Evolutionary conservation across 305 asterid genomes (phyloP).

Genomic region (Fraxinus baroniana): DNA sequence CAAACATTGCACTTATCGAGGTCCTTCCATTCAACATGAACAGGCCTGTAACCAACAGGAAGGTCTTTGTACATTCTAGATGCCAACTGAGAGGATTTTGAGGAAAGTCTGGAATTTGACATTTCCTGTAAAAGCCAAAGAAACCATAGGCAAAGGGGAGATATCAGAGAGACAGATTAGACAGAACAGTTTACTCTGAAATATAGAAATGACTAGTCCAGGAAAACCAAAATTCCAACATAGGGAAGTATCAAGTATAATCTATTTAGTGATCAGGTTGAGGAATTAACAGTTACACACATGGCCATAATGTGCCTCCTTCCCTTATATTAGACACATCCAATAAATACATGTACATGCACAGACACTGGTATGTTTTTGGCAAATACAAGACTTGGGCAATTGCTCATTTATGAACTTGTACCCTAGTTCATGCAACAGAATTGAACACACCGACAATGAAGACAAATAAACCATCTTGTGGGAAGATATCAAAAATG

Average conservation of each 20-base stretch:
- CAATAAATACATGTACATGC: background rate
- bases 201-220: background rate
- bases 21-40: slow-evolving; percentile 90
- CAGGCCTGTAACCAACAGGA: slow-evolving; percentile 72
- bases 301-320: background rate
- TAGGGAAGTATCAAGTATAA: background rate
- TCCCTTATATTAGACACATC: background rate
- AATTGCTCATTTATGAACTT: slow-evolving; percentile 5
- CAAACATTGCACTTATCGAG: slow-evolving; percentile 98
- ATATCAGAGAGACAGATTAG: slow-evolving; percentile 17
- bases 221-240: background rate
- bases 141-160: slow-evolving; percentile 20
- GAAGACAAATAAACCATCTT: slow-evolving; percentile 1
- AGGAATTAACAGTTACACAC: background rate
- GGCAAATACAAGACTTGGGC: background rate
- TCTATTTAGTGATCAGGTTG: background rate
- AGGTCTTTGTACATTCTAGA: slow-evolving; percentile 48
- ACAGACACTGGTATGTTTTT: background rate
- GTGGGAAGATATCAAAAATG: background rate
- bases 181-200: slow-evolving; percentile 6
- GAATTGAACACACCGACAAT: slow-evolving; percentile 5
- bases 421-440: slow-evolving; percentile 11
- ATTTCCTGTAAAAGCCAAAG: slow-evolving; percentile 57
- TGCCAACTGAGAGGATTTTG: slow-evolving; percentile 52
- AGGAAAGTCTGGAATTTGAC: slow-evolving; percentile 47